These are phyloP conservation scores for Ploettnerulaceae sp. DNA, from an alignment of 2,329 filamentous ascomycete species.

Conservation along the genomic window DNA sequence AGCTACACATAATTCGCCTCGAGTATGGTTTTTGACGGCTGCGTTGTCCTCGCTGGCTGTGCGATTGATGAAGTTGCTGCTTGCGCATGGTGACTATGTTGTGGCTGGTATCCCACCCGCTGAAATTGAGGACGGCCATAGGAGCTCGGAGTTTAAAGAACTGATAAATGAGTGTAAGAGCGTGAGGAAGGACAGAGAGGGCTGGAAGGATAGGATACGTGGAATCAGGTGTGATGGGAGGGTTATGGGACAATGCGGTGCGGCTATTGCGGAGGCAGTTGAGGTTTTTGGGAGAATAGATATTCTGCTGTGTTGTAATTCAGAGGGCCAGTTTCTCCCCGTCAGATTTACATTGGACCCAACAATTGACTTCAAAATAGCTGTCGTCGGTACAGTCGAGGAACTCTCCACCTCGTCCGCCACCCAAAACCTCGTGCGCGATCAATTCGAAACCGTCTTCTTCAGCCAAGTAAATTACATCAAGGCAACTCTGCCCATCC, in stretches of 20 bases:
- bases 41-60: conserved; percentile 81
- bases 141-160: conserved; percentile 73
- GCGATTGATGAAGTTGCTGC: conserved; percentile 71
- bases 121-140: conserved; percentile 71
- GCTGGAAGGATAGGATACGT: conserved; percentile 74
- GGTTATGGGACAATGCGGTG: conserved; percentile 38
- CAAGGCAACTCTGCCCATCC: conserved; percentile 75
- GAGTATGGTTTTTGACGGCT: conserved; percentile 89
- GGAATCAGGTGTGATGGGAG: conserved; percentile 60
- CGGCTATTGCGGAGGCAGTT: conserved; percentile 81
- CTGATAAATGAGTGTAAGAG: conserved; percentile 69
- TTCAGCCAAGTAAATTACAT: conserved; percentile 96
- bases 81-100: conserved; percentile 88
- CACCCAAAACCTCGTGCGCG: conserved; percentile 73
- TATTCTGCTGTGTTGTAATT: conserved; percentile 84
- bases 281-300: conserved; percentile 82
- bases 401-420: conserved; percentile 71
- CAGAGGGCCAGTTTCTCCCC: conserved; percentile 56
- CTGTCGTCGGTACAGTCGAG: conserved; percentile 85
- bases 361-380: conserved; percentile 40
- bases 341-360: background rate
- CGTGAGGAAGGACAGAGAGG: conserved; percentile 59
- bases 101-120: conserved; percentile 75
- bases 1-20: conserved; percentile 65
- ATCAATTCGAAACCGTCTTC: conserved; percentile 93